Evolutionary conservation across 805 yeast genomes (phyloP), one percentile per base, ranked within the genome.

Genomic region (Ogataea salicorniae): DNA sequence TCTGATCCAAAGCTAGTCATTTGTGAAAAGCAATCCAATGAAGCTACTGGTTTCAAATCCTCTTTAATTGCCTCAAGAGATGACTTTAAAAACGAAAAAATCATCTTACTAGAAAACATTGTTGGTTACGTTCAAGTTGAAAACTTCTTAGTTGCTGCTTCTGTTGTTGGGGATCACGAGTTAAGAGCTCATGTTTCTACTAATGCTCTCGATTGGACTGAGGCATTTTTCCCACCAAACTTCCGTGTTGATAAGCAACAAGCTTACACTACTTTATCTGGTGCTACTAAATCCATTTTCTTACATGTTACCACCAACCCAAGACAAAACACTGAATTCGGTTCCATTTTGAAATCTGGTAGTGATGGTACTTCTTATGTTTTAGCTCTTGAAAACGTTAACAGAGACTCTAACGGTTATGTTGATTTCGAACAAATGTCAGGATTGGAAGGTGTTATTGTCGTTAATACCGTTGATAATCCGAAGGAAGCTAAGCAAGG

Each of bases 291-390:
- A 23, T 75, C 95, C 0, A 72, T 91, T 8, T 83, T 87, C 66
- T 60, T 91, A 64, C 96, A 87, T 62, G 84, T 89, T 11, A 85
- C 95, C 6, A 83, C 90, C 0, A 73, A 73, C 55, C 64, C 69
- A 22, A 71, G 70, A 35, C 44, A 58, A 2, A 80, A 76, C 11
- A 62, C 71, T n/a, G 91, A 87, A 56, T 82, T 65, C 62, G 97
- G 97, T 14, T 71, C 87, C 1, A 67, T 91, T 17, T 70, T 91
- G 60, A 90, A 91, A 61, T 87, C 96, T 2, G 89, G 90, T 65
- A 83, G 86, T 15, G 84, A 87, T 55, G 98, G 98, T 50, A 86
- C 95, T 1, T 82, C 85, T 2, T 91, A 85, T 62, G 88, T 85
- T 4, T 65, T 79, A 29, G 66, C 87, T 2, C 72, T 87, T 53